phyloP scores from a whole-genome alignment of 495 filamentous ascomycete genomes.

The Penicillium cinerascens region DNA sequence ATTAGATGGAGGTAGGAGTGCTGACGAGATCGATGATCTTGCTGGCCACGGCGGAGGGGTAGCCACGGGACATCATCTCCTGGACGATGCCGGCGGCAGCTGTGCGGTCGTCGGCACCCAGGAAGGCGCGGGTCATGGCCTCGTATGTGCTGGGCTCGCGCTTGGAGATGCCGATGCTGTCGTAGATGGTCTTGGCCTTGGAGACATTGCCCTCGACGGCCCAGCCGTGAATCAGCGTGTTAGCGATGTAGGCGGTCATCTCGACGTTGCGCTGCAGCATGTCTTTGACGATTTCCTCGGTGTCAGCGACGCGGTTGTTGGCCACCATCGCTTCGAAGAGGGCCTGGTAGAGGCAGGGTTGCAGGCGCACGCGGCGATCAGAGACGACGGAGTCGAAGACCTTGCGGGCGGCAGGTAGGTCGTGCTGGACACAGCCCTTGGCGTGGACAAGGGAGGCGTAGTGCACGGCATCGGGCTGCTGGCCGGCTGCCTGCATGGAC shows the following conservation, averaged over 20 bases:
- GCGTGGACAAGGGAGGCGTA: conserved; percentile 95
- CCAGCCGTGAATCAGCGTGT: conserved; percentile 99
- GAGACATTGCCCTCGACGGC: conserved; percentile 75
- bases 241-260: conserved; percentile 96
- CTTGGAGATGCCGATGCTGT: conserved; percentile 64
- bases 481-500: conserved; percentile 68
- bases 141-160: conserved; percentile 99
- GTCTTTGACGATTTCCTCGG: conserved; percentile 64
- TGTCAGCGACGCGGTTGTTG: conserved; percentile 78
- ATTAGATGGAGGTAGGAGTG: conserved; percentile 33
- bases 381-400: conserved; percentile 78
- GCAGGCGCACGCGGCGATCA: conserved; percentile 58
- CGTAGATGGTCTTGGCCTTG: conserved; percentile 76
- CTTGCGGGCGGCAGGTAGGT: conserved; percentile 75
- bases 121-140: conserved; percentile 93
- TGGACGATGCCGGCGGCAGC: conserved; percentile 72
- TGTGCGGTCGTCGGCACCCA: conserved; percentile 74
- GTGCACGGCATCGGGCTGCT: conserved; percentile 84
- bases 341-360: conserved; percentile 90
- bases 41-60: conserved; percentile 83
- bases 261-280: conserved; percentile 72
- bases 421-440: conserved; percentile 89
- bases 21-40: conserved; percentile 90
- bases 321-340: conserved; percentile 95
- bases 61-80: conserved; percentile 88